Base-by-base conservation (phyloP, 805 yeast species). In the Saccharomycopsis microspora region DNA sequence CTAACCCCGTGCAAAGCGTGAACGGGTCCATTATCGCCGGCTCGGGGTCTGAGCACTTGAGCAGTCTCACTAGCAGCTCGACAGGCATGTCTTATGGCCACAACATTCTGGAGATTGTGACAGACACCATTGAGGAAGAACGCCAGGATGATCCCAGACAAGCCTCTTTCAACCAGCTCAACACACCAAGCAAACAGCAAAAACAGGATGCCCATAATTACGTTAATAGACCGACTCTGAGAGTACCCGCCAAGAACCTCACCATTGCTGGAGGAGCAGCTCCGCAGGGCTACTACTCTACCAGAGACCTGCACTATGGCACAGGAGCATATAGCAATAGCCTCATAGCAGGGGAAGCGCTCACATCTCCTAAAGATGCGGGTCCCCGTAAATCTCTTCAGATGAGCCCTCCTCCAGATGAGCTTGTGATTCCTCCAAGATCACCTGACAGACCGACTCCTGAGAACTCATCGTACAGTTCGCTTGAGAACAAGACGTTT, bases 261-360 rank as follows among this genome's bases (percentile, higher is more conserved):
- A 42, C 44, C 36, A 45, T 48, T 49, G 31, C 43, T 30, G 35
- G 41, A 19, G 19, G 42, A 8, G 11, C 47, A 10, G 19, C 11
- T n/a, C 45, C 50, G 1, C 8, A 8, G 8, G 36, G 36, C n/a
- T 46, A 42, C 27, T 46, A 34, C 36, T 31, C 46, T 9, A 30
- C 43, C 2, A 36, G 37, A 5, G 35, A 42, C 19, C 19, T 35
- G 7, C 19, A 27, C 11, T 36, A 11, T 4, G 44, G 48, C 4
- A 10, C 48, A 8, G 49, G 54, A 3, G 54, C 52, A 8, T 51
- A 51, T 40, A 46, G 33, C 30, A 48, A 46, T 32, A 48, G 54
- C 34, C 41, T 32, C 29, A 32, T 19, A 3, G 54, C 54, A 11
- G 54, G 54, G 3, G 54, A 50, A 29, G 35, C 54, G 3, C 38